These are phyloP conservation scores for Cladorrhinum sp. DNA, from an alignment of 2,329 filamentous ascomycete species.

Conservation along the genomic window DNA sequence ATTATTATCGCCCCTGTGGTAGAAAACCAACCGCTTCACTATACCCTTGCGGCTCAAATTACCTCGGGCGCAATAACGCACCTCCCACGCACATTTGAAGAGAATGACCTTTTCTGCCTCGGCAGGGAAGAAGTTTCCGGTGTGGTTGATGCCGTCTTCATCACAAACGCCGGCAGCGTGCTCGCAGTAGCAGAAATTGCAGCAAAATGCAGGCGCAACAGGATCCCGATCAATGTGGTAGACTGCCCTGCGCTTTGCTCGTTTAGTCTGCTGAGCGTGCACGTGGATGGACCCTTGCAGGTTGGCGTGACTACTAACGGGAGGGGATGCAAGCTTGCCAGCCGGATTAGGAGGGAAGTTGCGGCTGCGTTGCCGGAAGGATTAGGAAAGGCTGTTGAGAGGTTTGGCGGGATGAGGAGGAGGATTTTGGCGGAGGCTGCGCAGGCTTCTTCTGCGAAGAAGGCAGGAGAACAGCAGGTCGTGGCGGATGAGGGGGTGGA, in stretches of 20 bases:
- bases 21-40: constrained; percentile 45
- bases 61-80: constrained; percentile 65
- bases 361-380: constrained; percentile 72
- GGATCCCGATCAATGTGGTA: constrained; percentile 90
- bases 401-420: constrained; percentile 69
- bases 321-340: constrained; percentile 88
- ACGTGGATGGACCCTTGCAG: constrained; percentile 87
- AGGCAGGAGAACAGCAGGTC: constrained; percentile 42
- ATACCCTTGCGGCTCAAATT: constrained; percentile 59
- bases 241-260: constrained; percentile 84
- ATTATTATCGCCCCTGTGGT: constrained; percentile 66
- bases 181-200: constrained; percentile 49
- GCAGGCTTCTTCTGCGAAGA: constrained; percentile 32
- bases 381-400: constrained; percentile 72
- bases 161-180: constrained; percentile 52
- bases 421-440: constrained; percentile 72
- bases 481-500: constrained; percentile 42
- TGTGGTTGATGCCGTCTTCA: constrained; percentile 89
- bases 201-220: constrained; percentile 68
- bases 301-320: constrained; percentile 95
- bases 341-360: constrained; percentile 84
- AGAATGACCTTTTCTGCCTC: constrained; percentile 68
- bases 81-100: constrained; percentile 63
- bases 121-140: constrained; percentile 75
- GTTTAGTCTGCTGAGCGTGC: constrained; percentile 84